Base-by-base conservation (phyloP, 345 rosid species). In the Dimocarpus longan region DNA sequence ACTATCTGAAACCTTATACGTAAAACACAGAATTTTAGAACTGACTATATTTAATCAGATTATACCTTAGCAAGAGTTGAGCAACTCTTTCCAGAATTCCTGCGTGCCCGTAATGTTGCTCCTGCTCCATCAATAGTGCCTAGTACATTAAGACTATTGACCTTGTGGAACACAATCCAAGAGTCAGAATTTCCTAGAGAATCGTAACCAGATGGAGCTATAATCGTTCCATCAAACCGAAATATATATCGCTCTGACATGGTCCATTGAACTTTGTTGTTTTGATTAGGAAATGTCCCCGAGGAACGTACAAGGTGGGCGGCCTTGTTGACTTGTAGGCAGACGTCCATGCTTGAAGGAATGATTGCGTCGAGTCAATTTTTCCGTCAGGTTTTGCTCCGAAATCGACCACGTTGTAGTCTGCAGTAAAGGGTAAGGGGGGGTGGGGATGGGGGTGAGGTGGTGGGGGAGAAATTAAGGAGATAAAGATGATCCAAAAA, bases 91-190 rank as follows among this genome's bases (percentile, higher is more conserved):
- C 82, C 79, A 68, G 81, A n/a, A 32, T 22, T 69, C 66, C 74
- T 59, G 82, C 88, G 83, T 9, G 76, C 76, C 88, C 88, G 83
- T 9, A 67, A 85, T 37, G 63, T 59, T 15, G 77, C 78, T n/a
- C 80, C 88, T 8, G 26, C 64, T 18, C 81, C 88, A 76, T 85
- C 86, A 50, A 82, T 21, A 21, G 63, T 78, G 13, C 88, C 88
- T 9, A 28, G 21, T 6, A 85, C 18, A 18, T 67, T 72, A 16
- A 85, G 42, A 18, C 77, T 40, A 0, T 12, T n/a, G 3, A 85
- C 77, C 59, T 57, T 65, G 24, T 72, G 74, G 78, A 85, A 82
- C 80, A 82, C 15, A 44, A 85, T 85, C 88, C 88, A 85, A 73
- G 48, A 80, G 8, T 84, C 82, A 44, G 82, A 80, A 9, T n/a